phyloP scores from a whole-genome alignment of 2,329 filamentous ascomycete species.

The Endoconidiophora laricicola region DNA sequence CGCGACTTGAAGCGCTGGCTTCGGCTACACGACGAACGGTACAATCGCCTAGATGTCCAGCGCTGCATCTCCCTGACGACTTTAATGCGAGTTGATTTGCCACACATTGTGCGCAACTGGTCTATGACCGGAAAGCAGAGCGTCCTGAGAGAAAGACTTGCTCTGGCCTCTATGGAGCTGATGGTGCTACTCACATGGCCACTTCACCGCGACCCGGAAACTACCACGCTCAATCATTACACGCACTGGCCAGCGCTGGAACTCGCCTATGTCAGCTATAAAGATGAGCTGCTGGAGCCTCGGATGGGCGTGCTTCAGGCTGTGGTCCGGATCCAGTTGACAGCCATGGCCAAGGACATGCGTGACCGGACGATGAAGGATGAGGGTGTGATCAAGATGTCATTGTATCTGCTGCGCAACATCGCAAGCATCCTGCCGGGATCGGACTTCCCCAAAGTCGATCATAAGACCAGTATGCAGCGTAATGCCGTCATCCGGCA shows the following conservation, averaged over 20 bases:
- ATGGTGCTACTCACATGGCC: conserved; percentile 92
- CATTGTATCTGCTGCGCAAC: conserved; percentile 80
- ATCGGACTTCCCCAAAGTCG: conserved; percentile 64
- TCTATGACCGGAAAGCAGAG: conserved; percentile 54
- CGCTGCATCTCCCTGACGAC: conserved; percentile 85
- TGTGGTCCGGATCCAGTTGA: conserved; percentile 63
- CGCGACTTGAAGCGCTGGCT: conserved; percentile 94
- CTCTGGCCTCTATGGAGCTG: conserved; percentile 75
- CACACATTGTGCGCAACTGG: conserved; percentile 79
- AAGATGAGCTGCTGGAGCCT: conserved; percentile 75
- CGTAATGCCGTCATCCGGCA: conserved; percentile 76
- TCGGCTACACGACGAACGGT: conserved; percentile 82
- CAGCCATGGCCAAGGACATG: conserved; percentile 65
- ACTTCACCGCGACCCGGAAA: conserved; percentile 57
- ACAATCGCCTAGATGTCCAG: conserved; percentile 86
- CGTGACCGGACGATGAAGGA: conserved; percentile 64
- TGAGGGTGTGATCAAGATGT: conserved; percentile 79
- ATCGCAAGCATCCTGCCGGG: conserved; percentile 69
- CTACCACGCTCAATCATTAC: conserved; percentile 86
- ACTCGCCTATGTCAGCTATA: conserved; percentile 77
- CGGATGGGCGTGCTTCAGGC: conserved; percentile 62
- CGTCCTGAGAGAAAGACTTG: conserved; percentile 60
- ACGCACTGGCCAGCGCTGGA: conserved; percentile 80
- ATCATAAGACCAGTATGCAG: conserved; percentile 48
- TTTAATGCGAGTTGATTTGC: conserved; percentile 71